These are phyloP conservation scores for Malassezia dermatis DNA, from an alignment of 1,284 basidiomycete species.

Conservation along the genomic window DNA sequence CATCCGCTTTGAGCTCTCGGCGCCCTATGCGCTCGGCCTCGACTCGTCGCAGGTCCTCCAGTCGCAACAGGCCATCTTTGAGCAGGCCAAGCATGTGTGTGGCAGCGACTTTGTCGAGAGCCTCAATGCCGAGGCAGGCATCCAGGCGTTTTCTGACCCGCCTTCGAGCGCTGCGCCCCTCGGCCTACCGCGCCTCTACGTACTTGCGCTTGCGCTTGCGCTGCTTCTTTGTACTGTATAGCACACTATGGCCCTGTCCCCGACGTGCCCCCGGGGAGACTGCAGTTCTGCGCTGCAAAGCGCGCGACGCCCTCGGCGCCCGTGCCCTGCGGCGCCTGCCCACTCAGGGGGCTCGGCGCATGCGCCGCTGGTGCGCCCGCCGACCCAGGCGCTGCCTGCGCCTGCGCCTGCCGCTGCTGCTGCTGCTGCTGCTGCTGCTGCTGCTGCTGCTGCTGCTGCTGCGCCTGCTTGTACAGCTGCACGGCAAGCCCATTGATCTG, in stretches of 20 bases:
- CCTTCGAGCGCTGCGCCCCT: not conserved
- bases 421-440: constrained; percentile 8
- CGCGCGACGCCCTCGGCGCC: not conserved
- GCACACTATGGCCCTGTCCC: not conserved
- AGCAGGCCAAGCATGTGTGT: constrained; percentile 16
- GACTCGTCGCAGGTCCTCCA: constrained; percentile 16
- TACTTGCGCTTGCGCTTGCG: not conserved
- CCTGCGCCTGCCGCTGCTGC: not conserved
- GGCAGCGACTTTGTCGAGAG: constrained; percentile 17
- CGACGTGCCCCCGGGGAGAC: not conserved
- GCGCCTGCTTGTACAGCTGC: constrained; percentile 38
- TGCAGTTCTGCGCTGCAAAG: not conserved
- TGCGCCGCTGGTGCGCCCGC: not conserved
- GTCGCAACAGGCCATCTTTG: constrained; percentile 21
- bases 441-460: constrained; percentile 17
- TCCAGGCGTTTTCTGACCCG: constrained; percentile 6
- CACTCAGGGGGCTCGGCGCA: not conserved
- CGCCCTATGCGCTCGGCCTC: constrained; percentile 27
- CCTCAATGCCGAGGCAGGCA: constrained; percentile 5
- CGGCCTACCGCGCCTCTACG: not conserved
- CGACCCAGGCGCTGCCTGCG: not conserved
- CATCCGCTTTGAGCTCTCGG: constrained; percentile 24
- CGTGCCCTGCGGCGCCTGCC: not conserved
- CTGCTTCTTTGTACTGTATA: not conserved
- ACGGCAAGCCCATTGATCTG: constrained; percentile 36